phyloP scores from a whole-genome alignment of 2,329 filamentous ascomycete genomes.

The Aureobasidium sp. region DNA sequence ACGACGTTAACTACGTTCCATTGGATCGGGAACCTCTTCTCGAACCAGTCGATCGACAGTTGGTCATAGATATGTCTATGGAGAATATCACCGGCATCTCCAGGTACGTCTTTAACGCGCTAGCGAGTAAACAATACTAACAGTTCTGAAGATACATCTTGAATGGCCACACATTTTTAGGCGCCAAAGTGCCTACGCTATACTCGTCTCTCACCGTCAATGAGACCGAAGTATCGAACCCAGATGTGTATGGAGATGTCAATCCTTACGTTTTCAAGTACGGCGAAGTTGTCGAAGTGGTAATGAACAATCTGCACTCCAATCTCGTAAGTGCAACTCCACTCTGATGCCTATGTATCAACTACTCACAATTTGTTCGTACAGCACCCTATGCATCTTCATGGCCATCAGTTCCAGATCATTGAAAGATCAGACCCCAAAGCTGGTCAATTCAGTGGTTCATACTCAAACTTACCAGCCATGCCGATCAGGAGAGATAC shows the following conservation, averaged over 20 bases:
- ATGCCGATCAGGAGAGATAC: conserved; percentile 30
- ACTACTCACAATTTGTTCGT: background rate
- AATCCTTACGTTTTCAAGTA: conserved; percentile 46
- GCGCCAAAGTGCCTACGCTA: conserved; percentile 69
- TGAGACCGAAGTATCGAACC: conserved; percentile 42
- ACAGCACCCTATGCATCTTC: conserved; percentile 44
- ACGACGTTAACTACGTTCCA: conserved; percentile 67
- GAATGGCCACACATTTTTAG: conserved; percentile 70
- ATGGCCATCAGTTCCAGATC: conserved; percentile 26
- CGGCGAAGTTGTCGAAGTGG: conserved; percentile 17
- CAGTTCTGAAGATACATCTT: conserved; percentile 23
- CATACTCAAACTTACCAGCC: conserved; percentile 20
- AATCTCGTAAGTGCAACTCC: conserved; percentile 23
- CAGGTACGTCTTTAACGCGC: conserved; percentile 44
- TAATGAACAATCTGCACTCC: conserved; percentile 46
- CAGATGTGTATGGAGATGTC: conserved; percentile 42
- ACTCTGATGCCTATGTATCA: background rate
- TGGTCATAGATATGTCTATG: conserved; percentile 47
- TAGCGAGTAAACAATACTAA: background rate
- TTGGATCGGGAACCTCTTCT: conserved; percentile 57
- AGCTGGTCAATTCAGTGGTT: conserved; percentile 19
- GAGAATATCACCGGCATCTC: conserved; percentile 54
- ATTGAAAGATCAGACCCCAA: conserved; percentile 20
- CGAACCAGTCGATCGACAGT: conserved; percentile 54
- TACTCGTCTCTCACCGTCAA: conserved; percentile 65